Evolutionary conservation across 352 stramenopile genomes (phyloP).

Genomic region (Phytophthora ohioensis): DNA sequence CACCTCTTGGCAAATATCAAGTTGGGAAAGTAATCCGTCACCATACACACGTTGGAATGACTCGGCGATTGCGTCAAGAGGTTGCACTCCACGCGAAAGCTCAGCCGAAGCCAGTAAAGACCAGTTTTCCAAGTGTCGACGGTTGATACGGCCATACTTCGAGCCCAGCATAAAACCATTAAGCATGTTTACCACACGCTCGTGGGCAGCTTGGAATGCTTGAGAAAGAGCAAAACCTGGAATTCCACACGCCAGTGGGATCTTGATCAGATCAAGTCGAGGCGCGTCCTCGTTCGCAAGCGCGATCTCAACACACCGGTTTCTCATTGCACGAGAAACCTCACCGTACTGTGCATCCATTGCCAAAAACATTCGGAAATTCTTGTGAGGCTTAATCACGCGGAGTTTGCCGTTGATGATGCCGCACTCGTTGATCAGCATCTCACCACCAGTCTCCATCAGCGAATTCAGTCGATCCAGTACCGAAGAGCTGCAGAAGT

Average conservation of each 20-base stretch:
- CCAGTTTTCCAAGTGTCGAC: slow-evolving; percentile 82
- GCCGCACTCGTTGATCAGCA: slow-evolving; percentile 99
- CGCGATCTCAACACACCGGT: slow-evolving; percentile 99
- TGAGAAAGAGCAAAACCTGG: slow-evolving; percentile 70
- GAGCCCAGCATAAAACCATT: slow-evolving; percentile 28
- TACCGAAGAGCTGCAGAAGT: slow-evolving; percentile 99
- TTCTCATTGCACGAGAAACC: slow-evolving; percentile 99
- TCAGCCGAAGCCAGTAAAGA: slow-evolving; percentile 69
- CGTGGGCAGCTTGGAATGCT: slow-evolving; percentile 71
- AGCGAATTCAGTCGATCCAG: slow-evolving; percentile 99
- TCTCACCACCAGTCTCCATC: slow-evolving; percentile 97
- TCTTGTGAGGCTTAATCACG: slow-evolving; percentile 96
- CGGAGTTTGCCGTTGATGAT: slow-evolving; percentile 91
- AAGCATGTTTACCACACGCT: slow-evolving; percentile 53
- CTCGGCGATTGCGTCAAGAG: slow-evolving; percentile 54
- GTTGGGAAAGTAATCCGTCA: slow-evolving; percentile 47
- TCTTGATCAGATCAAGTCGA: slow-evolving; percentile 73
- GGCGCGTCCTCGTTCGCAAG: slow-evolving; percentile 59
- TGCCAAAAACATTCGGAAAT: slow-evolving; percentile 99
- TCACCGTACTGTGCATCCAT: slow-evolving; percentile 97
- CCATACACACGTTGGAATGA: slow-evolving; percentile 79
- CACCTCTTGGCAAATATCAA: slow-evolving; percentile 53
- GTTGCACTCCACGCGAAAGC: slow-evolving; percentile 61
- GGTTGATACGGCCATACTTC: slow-evolving; percentile 60
- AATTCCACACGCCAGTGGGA: slow-evolving; percentile 66